Conservation (phyloP, 805 yeast species). For the Cyberlindnera veronae region DNA sequence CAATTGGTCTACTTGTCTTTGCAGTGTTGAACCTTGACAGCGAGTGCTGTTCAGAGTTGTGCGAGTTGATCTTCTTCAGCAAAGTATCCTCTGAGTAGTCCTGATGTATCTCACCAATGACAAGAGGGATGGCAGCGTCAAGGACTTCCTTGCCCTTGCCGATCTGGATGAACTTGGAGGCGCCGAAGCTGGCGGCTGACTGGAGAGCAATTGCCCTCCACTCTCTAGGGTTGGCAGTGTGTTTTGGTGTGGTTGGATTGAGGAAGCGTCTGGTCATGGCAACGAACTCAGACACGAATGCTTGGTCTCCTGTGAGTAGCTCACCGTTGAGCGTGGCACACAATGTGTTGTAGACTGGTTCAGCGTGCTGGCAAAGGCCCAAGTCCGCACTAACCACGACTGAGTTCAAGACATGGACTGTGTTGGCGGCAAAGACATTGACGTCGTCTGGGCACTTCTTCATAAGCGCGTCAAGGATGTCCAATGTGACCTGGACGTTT, state of each 20-base stretch:
- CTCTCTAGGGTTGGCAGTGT: slow-evolving; percentile 32
- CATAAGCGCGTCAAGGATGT: slow-evolving; percentile 64
- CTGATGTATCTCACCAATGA: slow-evolving; percentile 16
- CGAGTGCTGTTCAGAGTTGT: slow-evolving; percentile 25
- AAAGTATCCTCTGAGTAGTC: slow-evolving; percentile 26
- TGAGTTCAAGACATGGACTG: slow-evolving; percentile 53
- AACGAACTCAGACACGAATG: slow-evolving; percentile 47
- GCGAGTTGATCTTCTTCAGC: slow-evolving; percentile 18
- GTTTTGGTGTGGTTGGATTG: slow-evolving; percentile 10
- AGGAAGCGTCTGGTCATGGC: slow-evolving; percentile 31
- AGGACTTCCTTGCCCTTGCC: slow-evolving; percentile 18
- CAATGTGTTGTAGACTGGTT: slow-evolving; percentile 45
- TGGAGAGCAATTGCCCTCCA: slow-evolving; percentile 40
- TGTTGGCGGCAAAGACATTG: slow-evolving; percentile 72
- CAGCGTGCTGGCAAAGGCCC: slow-evolving; percentile 51
- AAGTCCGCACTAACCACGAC: slow-evolving; percentile 58
- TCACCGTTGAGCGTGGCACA: slow-evolving; percentile 55
- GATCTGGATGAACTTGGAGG: slow-evolving; percentile 26
- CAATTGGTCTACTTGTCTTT: slow-evolving; percentile 7
- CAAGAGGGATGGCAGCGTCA: slow-evolving; percentile 18
- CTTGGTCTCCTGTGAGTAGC: slow-evolving; percentile 61
- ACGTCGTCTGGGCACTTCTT: slow-evolving; percentile 78
- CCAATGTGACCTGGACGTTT: slow-evolving; percentile 78
- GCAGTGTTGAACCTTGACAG: slow-evolving; percentile 22
- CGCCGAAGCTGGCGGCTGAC: slow-evolving; percentile 37